Evolutionary conservation across 768 basidiomycete species (phyloP), one percentile per base, ranked within the genome.

Genomic region (Tricholoma flavovirens): DNA sequence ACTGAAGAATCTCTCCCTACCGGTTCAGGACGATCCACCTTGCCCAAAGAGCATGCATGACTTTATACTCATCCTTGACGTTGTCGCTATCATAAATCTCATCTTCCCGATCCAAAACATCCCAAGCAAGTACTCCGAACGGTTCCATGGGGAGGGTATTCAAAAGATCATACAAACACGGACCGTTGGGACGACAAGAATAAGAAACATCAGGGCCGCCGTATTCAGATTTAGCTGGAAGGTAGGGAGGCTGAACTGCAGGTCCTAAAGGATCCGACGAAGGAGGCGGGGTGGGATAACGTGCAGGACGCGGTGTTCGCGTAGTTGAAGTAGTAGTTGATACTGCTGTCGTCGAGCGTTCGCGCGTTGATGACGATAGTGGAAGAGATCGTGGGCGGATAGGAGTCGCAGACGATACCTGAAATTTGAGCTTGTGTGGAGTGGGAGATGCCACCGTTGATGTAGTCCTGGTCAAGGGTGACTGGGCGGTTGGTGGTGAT

Each of bases 21-120:
- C 81, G 70, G 62, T 87, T 77, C 30, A 84, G 65, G 51, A 83
- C 68, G 3, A 90, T 87, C 88, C 88, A 91, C 51, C 90, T 66
- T 11, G 74, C 81, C 89, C 89, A 91, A 11, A 91, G 69, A 5
- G 88, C 87, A 54, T 83, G 81, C 75, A 92, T 86, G 6, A 90
- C 83, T 66, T 91, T 92, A 56, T 87, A 82, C 59, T 90, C 87
- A 55, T 89, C 88, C 38, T 75, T 74, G 10, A 90, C 73, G 62
- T 90, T 83, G 57, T 88, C 84, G 45, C 79, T 71, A 58, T 89
- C 86, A 55, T 82, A 90, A 0, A 91, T 75, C 59, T 90, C 88
- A 49, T 90, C 90, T 63, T 91, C 88, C 38, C 81, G 71, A 56
- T 90, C 88, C 7, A 87, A 50, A 7, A 92, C 75, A 36, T 78